Percentiles rank a stretch among this genome's conserved stretches.
Conservation (phyloP, 2,329 filamentous ascomycete species). For the Biscogniauxia marginata region DNA sequence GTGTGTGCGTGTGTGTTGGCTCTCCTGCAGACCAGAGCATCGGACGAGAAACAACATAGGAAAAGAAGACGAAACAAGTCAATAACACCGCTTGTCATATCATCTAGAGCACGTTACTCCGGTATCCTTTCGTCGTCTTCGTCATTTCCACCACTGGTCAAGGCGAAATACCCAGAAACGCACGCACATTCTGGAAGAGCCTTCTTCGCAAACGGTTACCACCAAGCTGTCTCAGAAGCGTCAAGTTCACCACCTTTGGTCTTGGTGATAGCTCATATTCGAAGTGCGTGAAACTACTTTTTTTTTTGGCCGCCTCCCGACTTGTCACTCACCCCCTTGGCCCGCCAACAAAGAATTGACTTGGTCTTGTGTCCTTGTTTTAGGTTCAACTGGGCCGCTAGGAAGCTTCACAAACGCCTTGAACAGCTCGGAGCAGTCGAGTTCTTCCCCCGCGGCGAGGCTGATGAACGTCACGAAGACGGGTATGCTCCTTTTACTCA, state of each 20-base stretch:
- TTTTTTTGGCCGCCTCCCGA: neutral
- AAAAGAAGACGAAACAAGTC: slow-evolving; percentile 6
- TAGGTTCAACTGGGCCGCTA: slow-evolving; percentile 89
- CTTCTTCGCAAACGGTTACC: slow-evolving; percentile 77
- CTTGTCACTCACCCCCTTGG: neutral
- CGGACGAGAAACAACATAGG: neutral
- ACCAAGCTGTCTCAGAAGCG: slow-evolving; percentile 62
- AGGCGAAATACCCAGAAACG: slow-evolving; percentile 87
- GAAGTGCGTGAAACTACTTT: slow-evolving; percentile 56
- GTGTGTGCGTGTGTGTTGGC: neutral
- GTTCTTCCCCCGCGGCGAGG: slow-evolving; percentile 77
- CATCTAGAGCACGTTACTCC: slow-evolving; percentile 48
- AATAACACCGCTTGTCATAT: slow-evolving; percentile 12
- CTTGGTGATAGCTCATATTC: slow-evolving; percentile 93
- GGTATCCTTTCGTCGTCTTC: slow-evolving; percentile 66
- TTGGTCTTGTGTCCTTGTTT: neutral
- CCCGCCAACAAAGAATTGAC: slow-evolving; percentile 10
- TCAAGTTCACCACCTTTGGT: slow-evolving; percentile 83
- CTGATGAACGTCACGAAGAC: slow-evolving; percentile 90
- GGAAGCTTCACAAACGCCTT: slow-evolving; percentile 83
- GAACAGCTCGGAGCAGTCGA: slow-evolving; percentile 78
- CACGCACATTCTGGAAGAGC: slow-evolving; percentile 78
- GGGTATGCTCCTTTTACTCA: slow-evolving; percentile 55
- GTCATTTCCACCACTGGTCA: slow-evolving; percentile 91
- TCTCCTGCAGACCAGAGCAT: neutral